Conservation (phyloP, 495 filamentous ascomycete genomes). For the Chaetomium tenue region DNA sequence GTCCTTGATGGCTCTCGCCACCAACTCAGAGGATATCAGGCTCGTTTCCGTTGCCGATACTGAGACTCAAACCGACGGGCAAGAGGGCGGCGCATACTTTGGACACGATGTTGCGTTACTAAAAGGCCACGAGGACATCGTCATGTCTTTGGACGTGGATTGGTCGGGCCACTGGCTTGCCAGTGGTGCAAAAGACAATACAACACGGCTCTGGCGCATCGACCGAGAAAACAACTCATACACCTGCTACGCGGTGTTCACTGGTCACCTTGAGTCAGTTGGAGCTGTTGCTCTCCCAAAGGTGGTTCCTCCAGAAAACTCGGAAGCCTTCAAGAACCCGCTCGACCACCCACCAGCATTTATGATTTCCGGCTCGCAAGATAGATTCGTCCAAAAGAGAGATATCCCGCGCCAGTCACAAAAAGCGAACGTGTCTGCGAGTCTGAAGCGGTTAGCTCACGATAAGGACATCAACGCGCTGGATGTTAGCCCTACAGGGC, state of each 20-base stretch:
- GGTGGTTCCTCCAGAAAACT: conserved; percentile 58
- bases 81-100: conserved; percentile 60
- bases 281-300: conserved; percentile 86
- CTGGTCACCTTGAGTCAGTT: conserved; percentile 90
- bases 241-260: conserved; percentile 73
- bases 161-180: conserved; percentile 97
- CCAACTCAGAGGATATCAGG: conserved; percentile 90
- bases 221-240: conserved; percentile 75
- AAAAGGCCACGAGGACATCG: conserved; percentile 88
- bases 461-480: conserved; percentile 99
- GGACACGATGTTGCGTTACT: conserved; percentile 83
- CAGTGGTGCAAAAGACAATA: conserved; percentile 95
- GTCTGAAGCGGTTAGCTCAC: conserved; percentile 88
- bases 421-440: conserved; percentile 49
- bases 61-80: conserved; percentile 30
- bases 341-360: conserved; percentile 78
- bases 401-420: conserved; percentile 56
- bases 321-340: conserved; percentile 62
- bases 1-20: conserved; percentile 83
- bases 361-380: conserved; percentile 86
- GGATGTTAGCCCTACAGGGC: conserved; percentile 65
- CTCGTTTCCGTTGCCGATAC: conserved; percentile 62
- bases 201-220: conserved; percentile 84
- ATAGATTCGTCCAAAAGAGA: conserved; percentile 92
- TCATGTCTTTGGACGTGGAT: conserved; percentile 91